These are phyloP conservation scores for Chiua virens DNA, from an alignment of 768 basidiomycete genomes.

Conservation along the genomic window DNA sequence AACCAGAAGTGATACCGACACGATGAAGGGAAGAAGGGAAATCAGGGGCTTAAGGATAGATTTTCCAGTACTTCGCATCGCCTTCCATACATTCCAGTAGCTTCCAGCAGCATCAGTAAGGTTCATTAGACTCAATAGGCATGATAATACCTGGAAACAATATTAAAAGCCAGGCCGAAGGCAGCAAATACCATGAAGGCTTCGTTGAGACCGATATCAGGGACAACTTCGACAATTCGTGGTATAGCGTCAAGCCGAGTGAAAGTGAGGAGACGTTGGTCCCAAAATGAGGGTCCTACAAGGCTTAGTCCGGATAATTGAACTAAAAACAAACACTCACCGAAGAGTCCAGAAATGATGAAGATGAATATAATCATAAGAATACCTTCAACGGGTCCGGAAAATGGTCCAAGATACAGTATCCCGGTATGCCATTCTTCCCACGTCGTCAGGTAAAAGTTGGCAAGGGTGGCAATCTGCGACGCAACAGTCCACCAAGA, in stretches of 20 bases:
- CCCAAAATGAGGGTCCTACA: slow-evolving; percentile 80
- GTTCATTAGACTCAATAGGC: neutral
- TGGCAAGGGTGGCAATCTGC: slow-evolving; percentile 66
- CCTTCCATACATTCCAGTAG: slow-evolving; percentile 78
- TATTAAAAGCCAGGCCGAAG: slow-evolving; percentile 75
- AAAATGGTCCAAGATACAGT: slow-evolving; percentile 89
- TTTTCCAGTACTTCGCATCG: slow-evolving; percentile 43
- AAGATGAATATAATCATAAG: slow-evolving; percentile 80
- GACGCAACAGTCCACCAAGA: slow-evolving; percentile 98
- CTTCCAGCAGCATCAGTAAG: slow-evolving; percentile 36
- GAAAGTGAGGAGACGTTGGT: slow-evolving; percentile 62
- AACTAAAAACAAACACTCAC: slow-evolving; percentile 35
- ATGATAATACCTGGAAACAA: slow-evolving; percentile 56
- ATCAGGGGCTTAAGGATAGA: slow-evolving; percentile 57
- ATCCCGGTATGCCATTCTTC: slow-evolving; percentile 90
- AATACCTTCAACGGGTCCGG: slow-evolving; percentile 96
- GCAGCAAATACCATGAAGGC: slow-evolving; percentile 82
- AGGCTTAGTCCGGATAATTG: neutral
- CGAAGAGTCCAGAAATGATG: slow-evolving; percentile 73
- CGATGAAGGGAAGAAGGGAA: slow-evolving; percentile 77
- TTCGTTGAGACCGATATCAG: slow-evolving; percentile 78
- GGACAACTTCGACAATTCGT: slow-evolving; percentile 46
- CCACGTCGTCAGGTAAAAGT: slow-evolving; percentile 77
- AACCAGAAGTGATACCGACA: slow-evolving; percentile 69
- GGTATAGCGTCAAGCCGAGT: slow-evolving; percentile 54